Evolutionary conservation across 768 basidiomycete genomes (phyloP), one percentile per base, ranked within the genome.

Genomic region (Gloeostereum incarnatum): DNA sequence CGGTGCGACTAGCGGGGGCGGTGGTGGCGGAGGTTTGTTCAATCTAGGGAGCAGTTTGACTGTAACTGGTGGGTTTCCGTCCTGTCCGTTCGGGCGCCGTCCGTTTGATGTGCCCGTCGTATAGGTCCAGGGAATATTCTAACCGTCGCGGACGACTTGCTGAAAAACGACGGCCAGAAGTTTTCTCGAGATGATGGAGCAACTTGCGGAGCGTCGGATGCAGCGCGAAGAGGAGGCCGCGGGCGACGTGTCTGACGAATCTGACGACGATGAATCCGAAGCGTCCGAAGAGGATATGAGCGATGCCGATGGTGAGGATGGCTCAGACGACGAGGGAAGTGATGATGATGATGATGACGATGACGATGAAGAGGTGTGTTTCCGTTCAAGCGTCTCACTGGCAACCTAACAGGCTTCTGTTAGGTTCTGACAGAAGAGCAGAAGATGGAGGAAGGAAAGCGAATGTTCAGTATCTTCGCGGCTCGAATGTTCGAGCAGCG

Each of bases 121-220:
- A 39, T 47, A 84, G 83, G 81, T 39, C 81, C 81, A 58, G 92
- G 89, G 52, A 93, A 92, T 52, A 97, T 99, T 56, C 71, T 99
- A 31, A 99, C 96, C 16, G 94, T 99, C 38, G 96, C 96, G 32
- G 96, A 99, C 55, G 96, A 99, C 63, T 75, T 99, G 31, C 71
- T 99, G 50, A 96, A 96, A 70, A 98, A 98, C 52, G 93, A 99
- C 52, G 94, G 94, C 2, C 89, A 92, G 53, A 97, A 96, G 66
- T 99, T 99, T n/a, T 66, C 65, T 99, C 50, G 96, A 99, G 68
- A 99, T 99, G 96, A 99, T 99, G 96, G 96, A 98, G 58, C 91
- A 94, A 60, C 74, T 99, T 14, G 93, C 94, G 0, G 91, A 96
- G 53, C 75, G 90, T 35, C 75, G 94, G 31, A 89, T 94, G 75